Evolutionary conservation across 2,329 filamentous ascomycete species (phyloP).

Genomic region (Phoma sp.): DNA sequence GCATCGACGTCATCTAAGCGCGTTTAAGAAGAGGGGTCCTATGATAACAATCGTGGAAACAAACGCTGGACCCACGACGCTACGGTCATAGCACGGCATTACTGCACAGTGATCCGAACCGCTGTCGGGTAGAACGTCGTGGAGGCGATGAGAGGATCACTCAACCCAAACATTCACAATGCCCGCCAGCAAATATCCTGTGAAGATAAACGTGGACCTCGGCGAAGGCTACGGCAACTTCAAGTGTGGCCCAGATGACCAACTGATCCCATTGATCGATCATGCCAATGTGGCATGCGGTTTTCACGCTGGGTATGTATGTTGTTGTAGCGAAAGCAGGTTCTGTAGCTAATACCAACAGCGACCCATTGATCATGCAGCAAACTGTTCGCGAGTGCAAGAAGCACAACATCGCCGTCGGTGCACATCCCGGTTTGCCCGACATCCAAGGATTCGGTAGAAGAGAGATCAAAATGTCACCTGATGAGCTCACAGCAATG

Average conservation of each 20-base stretch:
- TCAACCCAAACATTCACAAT: slow-evolving; percentile 41
- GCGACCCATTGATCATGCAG: slow-evolving; percentile 70
- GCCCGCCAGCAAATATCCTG: slow-evolving; percentile 60
- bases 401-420: slow-evolving; percentile 62
- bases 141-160: background rate
- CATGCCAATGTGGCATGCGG: slow-evolving; percentile 70
- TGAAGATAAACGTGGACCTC: slow-evolving; percentile 63
- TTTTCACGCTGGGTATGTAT: slow-evolving; percentile 57
- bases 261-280: slow-evolving; percentile 67
- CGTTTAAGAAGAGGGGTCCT: slow-evolving; percentile 19
- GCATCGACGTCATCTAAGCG: slow-evolving; percentile 24
- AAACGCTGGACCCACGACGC: slow-evolving; percentile 17
- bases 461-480: slow-evolving; percentile 65
- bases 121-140: background rate
- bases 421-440: slow-evolving; percentile 71
- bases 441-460: slow-evolving; percentile 71
- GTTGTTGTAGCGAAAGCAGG: too few species aligned
- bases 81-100: slow-evolving; percentile 17
- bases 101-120: background rate
- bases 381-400: slow-evolving; percentile 67
- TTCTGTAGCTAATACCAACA: slow-evolving; percentile 20
- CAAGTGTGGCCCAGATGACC: slow-evolving; percentile 64
- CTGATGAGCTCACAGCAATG: slow-evolving; percentile 65
- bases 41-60: slow-evolving; percentile 9
- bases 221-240: slow-evolving; percentile 62